phyloP scores from a whole-genome alignment of 352 stramenopile species.

The Nothophytophthora sp. region DNA sequence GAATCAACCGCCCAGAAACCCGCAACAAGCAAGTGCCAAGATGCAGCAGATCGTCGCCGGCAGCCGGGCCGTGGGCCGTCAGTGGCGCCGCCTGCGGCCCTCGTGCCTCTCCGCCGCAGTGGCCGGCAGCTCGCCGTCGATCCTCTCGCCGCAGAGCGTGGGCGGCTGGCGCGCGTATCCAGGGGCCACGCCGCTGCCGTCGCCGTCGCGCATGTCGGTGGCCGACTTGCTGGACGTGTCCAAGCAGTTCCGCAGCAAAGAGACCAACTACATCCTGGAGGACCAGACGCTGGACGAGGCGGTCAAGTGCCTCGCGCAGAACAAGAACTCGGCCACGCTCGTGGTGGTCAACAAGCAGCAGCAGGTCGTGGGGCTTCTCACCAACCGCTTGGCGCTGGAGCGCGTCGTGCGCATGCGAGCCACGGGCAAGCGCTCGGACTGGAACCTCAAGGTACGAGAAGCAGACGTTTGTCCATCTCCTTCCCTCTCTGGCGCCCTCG shows the following conservation, averaged over 20 bases:
- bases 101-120: neutral
- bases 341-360: conserved; percentile 71
- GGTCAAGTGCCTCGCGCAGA: conserved; percentile 59
- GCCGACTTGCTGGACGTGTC: conserved; percentile 71
- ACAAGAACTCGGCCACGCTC: conserved; percentile 78
- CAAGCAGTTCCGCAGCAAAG: conserved; percentile 72
- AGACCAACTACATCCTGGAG: conserved; percentile 73
- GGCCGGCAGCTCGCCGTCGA: neutral
- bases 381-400: conserved; percentile 70
- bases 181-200: conserved; percentile 23
- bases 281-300: conserved; percentile 67
- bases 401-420: conserved; percentile 62
- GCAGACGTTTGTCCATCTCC: too few species aligned
- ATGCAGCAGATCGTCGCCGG: neutral
- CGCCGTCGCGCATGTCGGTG: conserved; percentile 54
- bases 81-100: conserved; percentile 17
- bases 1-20: neutral
- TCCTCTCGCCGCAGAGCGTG: too few species aligned
- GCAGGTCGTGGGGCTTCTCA: conserved; percentile 75
- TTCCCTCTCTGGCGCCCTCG: too few species aligned
- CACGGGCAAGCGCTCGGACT: conserved; percentile 35
- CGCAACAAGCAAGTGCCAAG: neutral
- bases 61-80: conserved; percentile 1
- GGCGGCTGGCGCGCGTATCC: neutral
- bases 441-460: conserved; percentile 68